Percentiles rank a stretch among this genome's conserved stretches.
Evolutionary conservation across 108 stramenopile species (phyloP).

Genomic region (Epipyxis sp.): DNA sequence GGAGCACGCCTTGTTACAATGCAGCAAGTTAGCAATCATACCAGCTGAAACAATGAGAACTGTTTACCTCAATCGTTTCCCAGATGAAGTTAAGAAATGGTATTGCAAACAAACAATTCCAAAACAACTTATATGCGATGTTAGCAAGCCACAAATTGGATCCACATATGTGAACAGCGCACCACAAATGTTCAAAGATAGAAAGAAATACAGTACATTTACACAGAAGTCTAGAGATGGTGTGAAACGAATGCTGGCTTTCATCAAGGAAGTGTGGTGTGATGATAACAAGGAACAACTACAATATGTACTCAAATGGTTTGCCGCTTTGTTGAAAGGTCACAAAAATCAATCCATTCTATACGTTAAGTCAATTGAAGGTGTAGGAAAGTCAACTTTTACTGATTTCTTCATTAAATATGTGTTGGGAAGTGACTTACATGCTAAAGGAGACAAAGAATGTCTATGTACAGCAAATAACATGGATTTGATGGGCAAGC

Average conservation of each 20-base stretch:
- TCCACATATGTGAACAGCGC: slow-evolving; percentile 8
- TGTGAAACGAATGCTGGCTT: slow-evolving; percentile 12
- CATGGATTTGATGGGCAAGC: slow-evolving; percentile 21
- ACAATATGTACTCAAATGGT: slow-evolving; percentile 15
- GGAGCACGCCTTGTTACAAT: background rate
- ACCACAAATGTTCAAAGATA: slow-evolving; percentile 15
- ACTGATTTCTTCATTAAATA: slow-evolving; percentile 1
- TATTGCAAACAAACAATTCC: slow-evolving; percentile 12
- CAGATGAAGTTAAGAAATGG: slow-evolving; percentile 25
- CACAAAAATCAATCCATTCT: slow-evolving; percentile 21
- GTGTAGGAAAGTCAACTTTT: slow-evolving; percentile 23
- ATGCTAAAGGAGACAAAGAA: slow-evolving; percentile 12
- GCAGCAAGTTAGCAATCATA: slow-evolving; percentile 7
- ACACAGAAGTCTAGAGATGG: slow-evolving; percentile 27
- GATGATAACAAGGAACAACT: background rate
- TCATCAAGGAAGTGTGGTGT: slow-evolving; percentile 23
- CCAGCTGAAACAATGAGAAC: background rate
- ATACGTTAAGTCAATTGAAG: slow-evolving; percentile 8
- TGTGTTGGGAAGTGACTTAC: slow-evolving; percentile 14
- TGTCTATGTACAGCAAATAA: slow-evolving; percentile 22
- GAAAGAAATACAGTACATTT: slow-evolving; percentile 7
- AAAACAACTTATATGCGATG: slow-evolving; percentile 21
- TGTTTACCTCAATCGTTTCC: slow-evolving; percentile 2
- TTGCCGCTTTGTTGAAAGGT: slow-evolving; percentile 22
- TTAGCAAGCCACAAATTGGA: slow-evolving; percentile 8